A percentile compares a stretch with the other conserved stretches of the same genome.
These are phyloP conservation scores for Gastrolobium bilobum DNA, from an alignment of 306 rosid genomes.

Conservation along the genomic window DNA sequence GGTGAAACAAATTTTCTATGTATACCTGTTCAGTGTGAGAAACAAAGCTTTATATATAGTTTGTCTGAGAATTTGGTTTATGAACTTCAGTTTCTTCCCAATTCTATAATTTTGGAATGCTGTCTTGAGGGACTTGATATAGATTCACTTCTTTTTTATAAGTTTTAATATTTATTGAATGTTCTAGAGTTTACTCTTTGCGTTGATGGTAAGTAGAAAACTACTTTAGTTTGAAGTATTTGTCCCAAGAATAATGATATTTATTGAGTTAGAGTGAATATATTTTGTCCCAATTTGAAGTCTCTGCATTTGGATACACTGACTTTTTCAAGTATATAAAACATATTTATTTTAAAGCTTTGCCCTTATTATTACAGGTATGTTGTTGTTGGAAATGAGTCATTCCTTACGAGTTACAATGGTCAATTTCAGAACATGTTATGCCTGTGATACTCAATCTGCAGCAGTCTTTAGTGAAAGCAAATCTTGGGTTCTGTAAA, in stretches of 20 bases:
- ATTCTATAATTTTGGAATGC: neutral
- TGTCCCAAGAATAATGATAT: neutral
- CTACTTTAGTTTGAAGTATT: neutral
- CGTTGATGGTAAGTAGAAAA: neutral
- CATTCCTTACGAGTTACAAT: conserved; percentile 38
- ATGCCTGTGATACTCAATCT: conserved; percentile 37
- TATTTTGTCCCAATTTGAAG: no score
- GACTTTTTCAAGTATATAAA: neutral
- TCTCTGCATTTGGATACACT: no score
- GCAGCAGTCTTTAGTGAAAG: conserved; percentile 41
- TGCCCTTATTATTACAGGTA: conserved; percentile 32
- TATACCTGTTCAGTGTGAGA: conserved; percentile 27
- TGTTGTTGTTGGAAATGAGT: conserved; percentile 49
- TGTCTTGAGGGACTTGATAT: conserved; percentile 40
- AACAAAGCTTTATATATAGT: neutral
- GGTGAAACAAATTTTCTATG: conserved; percentile 32
- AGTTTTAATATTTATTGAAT: neutral
- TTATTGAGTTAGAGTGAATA: no score
- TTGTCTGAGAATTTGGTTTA: conserved; percentile 25
- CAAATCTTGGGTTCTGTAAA: conserved; percentile 42
- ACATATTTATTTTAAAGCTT: neutral
- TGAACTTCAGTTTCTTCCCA: conserved; percentile 7
- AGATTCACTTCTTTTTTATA: conserved; percentile 47
- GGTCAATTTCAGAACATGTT: conserved; percentile 42
- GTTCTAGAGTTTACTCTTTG: conserved; percentile 2